A percentile compares a stretch with the other conserved stretches of the same genome.
Conservation (phyloP, 208 protist genomes). For the Kentomonas sorsogonicus region DNA sequence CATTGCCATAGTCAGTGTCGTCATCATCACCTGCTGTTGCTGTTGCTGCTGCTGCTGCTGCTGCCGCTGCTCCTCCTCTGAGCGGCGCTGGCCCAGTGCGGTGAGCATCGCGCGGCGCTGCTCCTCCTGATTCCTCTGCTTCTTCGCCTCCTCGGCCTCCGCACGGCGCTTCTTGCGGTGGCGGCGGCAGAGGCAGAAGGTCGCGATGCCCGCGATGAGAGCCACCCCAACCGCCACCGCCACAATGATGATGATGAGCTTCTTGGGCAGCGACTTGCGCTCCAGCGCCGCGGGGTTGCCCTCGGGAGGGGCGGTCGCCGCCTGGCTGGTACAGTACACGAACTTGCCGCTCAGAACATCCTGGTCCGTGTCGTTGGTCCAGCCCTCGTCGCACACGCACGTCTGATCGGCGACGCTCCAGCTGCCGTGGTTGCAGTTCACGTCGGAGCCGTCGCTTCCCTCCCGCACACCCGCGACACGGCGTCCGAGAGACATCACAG, state of each 20-base stretch:
- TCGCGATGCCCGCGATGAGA: slow-evolving; percentile 2
- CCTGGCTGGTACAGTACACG: slow-evolving; percentile 24
- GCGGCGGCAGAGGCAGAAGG: slow-evolving; percentile 14
- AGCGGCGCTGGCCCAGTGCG: slow-evolving; percentile 3
- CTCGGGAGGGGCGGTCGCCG: slow-evolving; percentile 5
- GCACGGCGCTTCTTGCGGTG: not conserved
- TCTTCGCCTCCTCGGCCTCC: not conserved
- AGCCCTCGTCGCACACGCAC: slow-evolving; percentile 28
- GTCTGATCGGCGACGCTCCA: slow-evolving; percentile 14
- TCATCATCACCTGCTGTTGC: not conserved
- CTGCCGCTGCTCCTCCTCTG: not conserved
- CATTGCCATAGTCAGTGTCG: not conserved
- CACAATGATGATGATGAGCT: slow-evolving; percentile 11
- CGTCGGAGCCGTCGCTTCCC: not conserved
- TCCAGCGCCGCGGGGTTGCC: not conserved
- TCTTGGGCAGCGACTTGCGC: not conserved
- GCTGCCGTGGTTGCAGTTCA: slow-evolving; percentile 30
- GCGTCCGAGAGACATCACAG: too few relatives aligned
- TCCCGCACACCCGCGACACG: too few relatives aligned
- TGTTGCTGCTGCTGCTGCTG: slow-evolving; percentile 2
- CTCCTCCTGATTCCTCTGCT: slow-evolving; percentile 3
- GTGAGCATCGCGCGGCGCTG: slow-evolving; percentile 6
- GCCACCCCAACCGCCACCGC: not conserved
- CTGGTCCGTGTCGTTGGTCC: slow-evolving; percentile 24
- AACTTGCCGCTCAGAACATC: slow-evolving; percentile 15